Percentiles rank a stretch among this genome's conserved stretches.
These are phyloP conservation scores for Mucor circinelloides DNA, from an alignment of 371 early-diverging fungal genomes.

Conservation along the genomic window DNA sequence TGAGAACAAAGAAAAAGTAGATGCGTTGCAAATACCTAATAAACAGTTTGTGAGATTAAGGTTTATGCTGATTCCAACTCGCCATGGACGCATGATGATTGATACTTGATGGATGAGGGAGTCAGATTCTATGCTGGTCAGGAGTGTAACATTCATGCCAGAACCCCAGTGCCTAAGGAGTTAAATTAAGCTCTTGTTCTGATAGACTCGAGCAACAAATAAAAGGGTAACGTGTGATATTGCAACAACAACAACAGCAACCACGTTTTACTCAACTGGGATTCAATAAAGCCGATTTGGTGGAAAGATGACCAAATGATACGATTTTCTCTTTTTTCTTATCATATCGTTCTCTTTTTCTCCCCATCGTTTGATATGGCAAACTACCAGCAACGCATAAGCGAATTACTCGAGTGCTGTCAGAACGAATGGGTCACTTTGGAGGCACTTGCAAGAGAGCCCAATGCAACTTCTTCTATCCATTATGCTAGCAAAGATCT, in stretches of 20 bases:
- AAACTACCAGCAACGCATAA: slow-evolving; percentile 20
- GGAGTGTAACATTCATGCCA: background rate
- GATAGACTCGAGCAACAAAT: background rate
- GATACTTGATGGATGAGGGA: too few species aligned
- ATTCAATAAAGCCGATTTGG: background rate
- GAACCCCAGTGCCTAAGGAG: background rate
- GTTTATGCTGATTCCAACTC: too few species aligned
- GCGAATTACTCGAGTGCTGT: slow-evolving; percentile 14
- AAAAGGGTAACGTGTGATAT: background rate
- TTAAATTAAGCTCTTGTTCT: background rate
- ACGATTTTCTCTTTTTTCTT: background rate
- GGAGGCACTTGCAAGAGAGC: slow-evolving; percentile 12
- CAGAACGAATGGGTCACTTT: slow-evolving; percentile 23
- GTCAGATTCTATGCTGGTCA: background rate
- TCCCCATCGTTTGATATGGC: slow-evolving; percentile 10
- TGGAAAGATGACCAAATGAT: background rate
- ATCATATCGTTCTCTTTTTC: background rate
- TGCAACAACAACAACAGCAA: background rate
- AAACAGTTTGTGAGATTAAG: too few species aligned
- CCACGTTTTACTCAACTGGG: background rate
- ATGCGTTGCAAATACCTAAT: too few species aligned
- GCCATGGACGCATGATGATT: too few species aligned
- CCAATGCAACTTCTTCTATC: slow-evolving; percentile 10
- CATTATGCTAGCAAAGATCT: slow-evolving; percentile 17
- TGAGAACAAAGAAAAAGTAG: slow-evolving; percentile 43